Percentiles rank a stretch among this genome's conserved stretches.
phyloP scores from a whole-genome alignment of 306 rosid genomes.

The Arachis stenosperma region DNA sequence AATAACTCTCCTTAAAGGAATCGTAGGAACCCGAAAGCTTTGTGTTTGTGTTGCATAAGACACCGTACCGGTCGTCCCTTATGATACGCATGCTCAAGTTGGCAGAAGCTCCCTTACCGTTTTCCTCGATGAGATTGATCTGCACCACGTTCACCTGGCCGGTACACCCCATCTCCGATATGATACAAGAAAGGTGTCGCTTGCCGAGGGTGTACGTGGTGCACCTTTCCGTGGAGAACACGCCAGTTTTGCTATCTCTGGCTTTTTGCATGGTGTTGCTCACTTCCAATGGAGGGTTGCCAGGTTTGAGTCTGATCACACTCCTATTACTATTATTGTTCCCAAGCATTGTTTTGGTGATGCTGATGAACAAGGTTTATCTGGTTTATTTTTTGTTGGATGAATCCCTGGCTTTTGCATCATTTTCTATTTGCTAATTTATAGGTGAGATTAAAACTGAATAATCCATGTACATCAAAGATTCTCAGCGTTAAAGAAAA shows the following conservation, averaged over 20 bases:
- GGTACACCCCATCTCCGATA: not conserved
- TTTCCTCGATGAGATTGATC: not conserved
- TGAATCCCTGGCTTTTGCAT: not conserved
- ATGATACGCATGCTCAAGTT: not conserved
- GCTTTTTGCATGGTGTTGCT: not conserved
- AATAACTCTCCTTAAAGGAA: conserved; percentile 27
- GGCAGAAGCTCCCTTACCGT: conserved; percentile 9
- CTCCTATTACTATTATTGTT: not conserved
- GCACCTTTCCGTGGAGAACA: not conserved
- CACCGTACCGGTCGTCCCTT: conserved; percentile 12
- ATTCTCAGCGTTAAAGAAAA: conserved; percentile 20
- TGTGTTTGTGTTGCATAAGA: not conserved
- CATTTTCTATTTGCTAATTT: conserved; percentile 7
- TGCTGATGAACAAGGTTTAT: not conserved
- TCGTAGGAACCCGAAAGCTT: not conserved
- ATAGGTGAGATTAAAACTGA: conserved; percentile 3
- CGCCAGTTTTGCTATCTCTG: not conserved
- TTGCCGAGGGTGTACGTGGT: conserved; percentile 23
- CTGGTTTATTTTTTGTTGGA: not conserved
- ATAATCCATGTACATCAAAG: not conserved
- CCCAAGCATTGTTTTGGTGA: conserved; percentile 7
- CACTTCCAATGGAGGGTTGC: conserved; percentile 13
- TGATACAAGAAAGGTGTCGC: not conserved
- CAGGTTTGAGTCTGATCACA: not conserved
- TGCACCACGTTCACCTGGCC: not conserved